These are phyloP conservation scores for Hypoxylon sp. DNA, from an alignment of 2,329 filamentous ascomycete species.

Conservation along the genomic window DNA sequence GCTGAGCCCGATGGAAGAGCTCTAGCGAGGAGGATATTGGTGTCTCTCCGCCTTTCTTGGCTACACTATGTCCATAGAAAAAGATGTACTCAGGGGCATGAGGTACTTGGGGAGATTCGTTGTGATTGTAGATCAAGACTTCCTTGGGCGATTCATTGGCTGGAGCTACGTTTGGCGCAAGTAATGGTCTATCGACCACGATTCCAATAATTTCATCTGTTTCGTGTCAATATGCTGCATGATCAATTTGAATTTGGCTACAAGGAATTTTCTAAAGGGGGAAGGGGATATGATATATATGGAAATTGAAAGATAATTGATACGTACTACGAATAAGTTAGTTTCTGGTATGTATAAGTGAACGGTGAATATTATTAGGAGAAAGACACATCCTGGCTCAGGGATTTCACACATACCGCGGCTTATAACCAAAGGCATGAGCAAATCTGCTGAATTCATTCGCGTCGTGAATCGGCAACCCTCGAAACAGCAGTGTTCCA, in stretches of 20 bases:
- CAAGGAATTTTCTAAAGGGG: no score
- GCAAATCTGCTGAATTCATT: constrained; percentile 64
- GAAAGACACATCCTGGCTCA: no score
- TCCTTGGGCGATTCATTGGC: constrained; percentile 65
- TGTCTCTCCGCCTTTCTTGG: constrained; percentile 58
- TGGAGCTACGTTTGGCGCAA: constrained; percentile 52
- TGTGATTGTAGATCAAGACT: constrained; percentile 65
- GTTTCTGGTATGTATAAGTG: background rate
- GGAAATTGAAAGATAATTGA: background rate
- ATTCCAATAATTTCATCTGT: constrained; percentile 66
- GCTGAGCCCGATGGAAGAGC: constrained; percentile 60
- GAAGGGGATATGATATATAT: background rate
- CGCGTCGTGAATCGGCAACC: constrained; percentile 61
- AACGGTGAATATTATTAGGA: background rate
- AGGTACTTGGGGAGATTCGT: constrained; percentile 66
- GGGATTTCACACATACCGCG: constrained; percentile 48
- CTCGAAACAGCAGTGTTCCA: constrained; percentile 63
- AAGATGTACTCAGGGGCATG: constrained; percentile 67
- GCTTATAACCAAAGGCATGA: constrained; percentile 62
- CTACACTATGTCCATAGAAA: constrained; percentile 61
- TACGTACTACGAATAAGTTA: constrained; percentile 30
- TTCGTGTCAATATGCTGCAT: constrained; percentile 11
- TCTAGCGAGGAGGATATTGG: constrained; percentile 65
- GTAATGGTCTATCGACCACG: constrained; percentile 60
- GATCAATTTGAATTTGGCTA: background rate